Percentiles rank a stretch among this genome's conserved stretches.
phyloP scores from a whole-genome alignment of 2,329 filamentous ascomycete species.

The Trichoderma gracile region DNA sequence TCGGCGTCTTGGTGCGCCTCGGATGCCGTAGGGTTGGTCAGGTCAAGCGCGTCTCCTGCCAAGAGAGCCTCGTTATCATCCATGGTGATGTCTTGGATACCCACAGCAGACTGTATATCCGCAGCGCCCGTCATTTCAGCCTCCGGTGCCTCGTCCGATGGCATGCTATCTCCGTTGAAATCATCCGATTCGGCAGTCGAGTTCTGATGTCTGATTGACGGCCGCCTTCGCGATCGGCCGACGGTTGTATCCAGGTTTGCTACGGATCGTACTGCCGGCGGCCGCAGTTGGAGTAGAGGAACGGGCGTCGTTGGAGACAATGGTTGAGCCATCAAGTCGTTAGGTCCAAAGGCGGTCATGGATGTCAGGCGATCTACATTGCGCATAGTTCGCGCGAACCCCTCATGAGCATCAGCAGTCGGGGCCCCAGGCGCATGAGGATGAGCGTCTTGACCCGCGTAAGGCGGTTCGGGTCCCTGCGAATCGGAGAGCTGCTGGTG shows the following conservation, averaged over 20 bases:
- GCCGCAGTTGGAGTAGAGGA: conserved; percentile 61
- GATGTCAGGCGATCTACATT: conserved; percentile 81
- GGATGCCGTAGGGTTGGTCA: conserved; percentile 76
- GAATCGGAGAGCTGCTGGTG: conserved; percentile 53
- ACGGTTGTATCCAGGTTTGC: conserved; percentile 53
- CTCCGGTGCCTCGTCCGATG: conserved; percentile 74
- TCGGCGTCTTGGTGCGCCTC: conserved; percentile 79
- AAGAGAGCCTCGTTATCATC: conserved; percentile 80
- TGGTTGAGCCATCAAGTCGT: conserved; percentile 79
- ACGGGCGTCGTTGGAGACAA: conserved; percentile 86
- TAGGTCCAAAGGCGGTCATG: conserved; percentile 70
- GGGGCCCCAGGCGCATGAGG: conserved; percentile 67
- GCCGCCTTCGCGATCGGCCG: conserved; percentile 65
- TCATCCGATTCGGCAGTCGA: conserved; percentile 92
- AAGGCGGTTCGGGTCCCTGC: conserved; percentile 53
- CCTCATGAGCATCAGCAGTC: conserved; percentile 67
- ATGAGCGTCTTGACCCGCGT: conserved; percentile 54
- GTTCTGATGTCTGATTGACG: conserved; percentile 85
- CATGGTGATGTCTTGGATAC: conserved; percentile 79
- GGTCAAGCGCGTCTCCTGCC: conserved; percentile 69
- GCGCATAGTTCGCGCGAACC: conserved; percentile 77
- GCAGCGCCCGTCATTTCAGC: conserved; percentile 77
- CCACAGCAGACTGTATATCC: conserved; percentile 78
- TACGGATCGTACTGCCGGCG: conserved; percentile 56
- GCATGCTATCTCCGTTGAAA: conserved; percentile 77